A percentile compares a stretch with the other conserved stretches of the same genome.
phyloP scores from a whole-genome alignment of 2,329 filamentous ascomycete species.

The Fusarium succisae region DNA sequence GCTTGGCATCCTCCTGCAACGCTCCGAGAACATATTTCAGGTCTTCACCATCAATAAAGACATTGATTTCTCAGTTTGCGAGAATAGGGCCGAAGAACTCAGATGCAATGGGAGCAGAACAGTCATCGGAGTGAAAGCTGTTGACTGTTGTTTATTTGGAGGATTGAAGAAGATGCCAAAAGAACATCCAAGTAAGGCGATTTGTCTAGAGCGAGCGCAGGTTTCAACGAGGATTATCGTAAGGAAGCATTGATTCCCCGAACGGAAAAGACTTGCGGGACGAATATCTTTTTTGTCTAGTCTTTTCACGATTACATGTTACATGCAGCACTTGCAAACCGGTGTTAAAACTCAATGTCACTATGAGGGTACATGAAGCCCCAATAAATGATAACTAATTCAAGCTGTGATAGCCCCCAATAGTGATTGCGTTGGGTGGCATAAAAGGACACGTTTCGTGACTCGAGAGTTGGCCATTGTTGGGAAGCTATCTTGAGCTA shows the following conservation, averaged over 20 bases:
- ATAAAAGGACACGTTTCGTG: not conserved
- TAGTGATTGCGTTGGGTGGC: not conserved
- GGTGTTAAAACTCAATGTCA: too few relatives aligned
- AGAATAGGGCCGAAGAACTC: accelerated
- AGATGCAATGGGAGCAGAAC: not conserved
- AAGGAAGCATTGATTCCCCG: not conserved
- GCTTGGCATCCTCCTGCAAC: not conserved
- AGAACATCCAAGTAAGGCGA: not conserved
- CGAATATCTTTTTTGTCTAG: too few relatives aligned
- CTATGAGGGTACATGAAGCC: too few relatives aligned
- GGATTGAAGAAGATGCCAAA: not conserved
- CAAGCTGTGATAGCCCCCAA: too few relatives aligned
- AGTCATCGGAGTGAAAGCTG: accelerated
- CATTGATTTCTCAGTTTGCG: not conserved
- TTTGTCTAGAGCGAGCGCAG: not conserved
- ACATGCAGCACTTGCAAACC: too few relatives aligned
- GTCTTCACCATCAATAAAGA: not conserved
- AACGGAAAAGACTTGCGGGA: too few relatives aligned
- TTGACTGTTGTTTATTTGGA: not conserved
- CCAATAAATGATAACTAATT: too few relatives aligned
- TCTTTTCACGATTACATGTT: too few relatives aligned
- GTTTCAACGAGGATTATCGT: not conserved
- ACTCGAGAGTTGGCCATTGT: not conserved
- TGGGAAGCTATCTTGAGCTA: not conserved
- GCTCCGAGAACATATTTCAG: not conserved